These are phyloP conservation scores for Gnomoniopsis smithogilvyi DNA, from an alignment of 2,329 filamentous ascomycete species.

Conservation along the genomic window DNA sequence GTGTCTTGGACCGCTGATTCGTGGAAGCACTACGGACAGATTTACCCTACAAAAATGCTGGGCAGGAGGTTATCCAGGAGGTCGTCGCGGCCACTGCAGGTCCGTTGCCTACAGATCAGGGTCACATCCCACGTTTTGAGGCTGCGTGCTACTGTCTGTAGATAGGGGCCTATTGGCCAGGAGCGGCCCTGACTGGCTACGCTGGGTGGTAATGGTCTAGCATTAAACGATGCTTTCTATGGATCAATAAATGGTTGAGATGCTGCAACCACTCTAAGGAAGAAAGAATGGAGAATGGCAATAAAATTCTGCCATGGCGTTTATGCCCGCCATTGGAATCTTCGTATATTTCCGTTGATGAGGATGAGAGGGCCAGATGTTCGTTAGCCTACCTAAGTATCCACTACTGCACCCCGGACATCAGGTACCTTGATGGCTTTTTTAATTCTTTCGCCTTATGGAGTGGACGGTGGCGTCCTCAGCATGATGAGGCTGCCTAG, in stretches of 20 bases:
- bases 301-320: no score
- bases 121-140: constrained; percentile 3
- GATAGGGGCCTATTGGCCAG: constrained; percentile 2
- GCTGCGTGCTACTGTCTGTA: background rate
- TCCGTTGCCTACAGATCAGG: constrained; percentile 9
- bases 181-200: constrained; percentile 11
- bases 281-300: no score
- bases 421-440: no score
- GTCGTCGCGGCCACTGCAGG: constrained; percentile 1
- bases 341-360: no score
- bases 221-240: background rate
- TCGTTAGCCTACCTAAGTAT: no score
- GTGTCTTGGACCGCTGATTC: constrained; percentile 5
- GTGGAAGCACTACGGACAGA: constrained; percentile 8
- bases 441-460: no score
- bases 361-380: no score
- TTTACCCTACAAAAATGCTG: background rate
- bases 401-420: no score
- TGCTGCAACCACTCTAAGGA: constrained; percentile 13
- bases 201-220: background rate
- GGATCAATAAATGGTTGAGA: background rate
- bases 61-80: background rate
- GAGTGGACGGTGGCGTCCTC: no score
- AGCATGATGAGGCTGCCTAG: no score
- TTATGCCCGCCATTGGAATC: no score